Percentiles rank a stretch among this genome's conserved stretches.
These are phyloP conservation scores for Yamadazyma triangularis DNA, from an alignment of 1,139 yeast genomes.

Conservation along the genomic window DNA sequence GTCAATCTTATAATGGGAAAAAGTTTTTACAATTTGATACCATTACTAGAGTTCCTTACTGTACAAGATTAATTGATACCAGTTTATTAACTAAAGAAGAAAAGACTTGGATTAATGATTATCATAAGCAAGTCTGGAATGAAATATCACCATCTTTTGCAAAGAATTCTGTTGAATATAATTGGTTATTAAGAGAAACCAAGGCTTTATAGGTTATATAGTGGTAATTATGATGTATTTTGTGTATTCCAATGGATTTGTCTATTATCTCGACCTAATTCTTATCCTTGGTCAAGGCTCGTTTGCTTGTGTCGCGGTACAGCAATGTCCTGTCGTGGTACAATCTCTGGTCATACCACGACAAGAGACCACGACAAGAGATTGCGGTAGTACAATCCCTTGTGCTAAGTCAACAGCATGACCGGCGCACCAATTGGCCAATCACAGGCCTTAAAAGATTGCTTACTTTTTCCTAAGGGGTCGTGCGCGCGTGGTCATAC, in stretches of 20 bases:
- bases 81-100: slow-evolving; percentile 54
- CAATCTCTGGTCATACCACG: no score
- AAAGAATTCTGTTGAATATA: slow-evolving; percentile 49
- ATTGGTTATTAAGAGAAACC: slow-evolving; percentile 80
- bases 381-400: no score
- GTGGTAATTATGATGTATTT: no score
- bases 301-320: no score
- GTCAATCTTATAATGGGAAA: slow-evolving; percentile 43
- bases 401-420: no score
- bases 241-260: no score
- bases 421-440: no score
- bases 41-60: slow-evolving; percentile 83
- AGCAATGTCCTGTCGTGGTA: no score
- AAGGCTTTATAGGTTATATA: slow-evolving; percentile 5
- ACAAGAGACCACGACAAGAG: no score
- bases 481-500: background rate
- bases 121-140: slow-evolving; percentile 62
- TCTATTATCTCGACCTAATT: no score
- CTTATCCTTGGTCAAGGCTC: no score
- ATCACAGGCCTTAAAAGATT: slow-evolving; percentile 2
- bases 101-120: slow-evolving; percentile 60
- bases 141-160: slow-evolving; percentile 45
- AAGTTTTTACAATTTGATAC: slow-evolving; percentile 76
- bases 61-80: slow-evolving; percentile 21
- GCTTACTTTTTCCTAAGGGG: slow-evolving; percentile 6